Evolutionary conservation across 306 rosid species (phyloP), one percentile per base, ranked within the genome.

Genomic region (Dalbergia cultrata): DNA sequence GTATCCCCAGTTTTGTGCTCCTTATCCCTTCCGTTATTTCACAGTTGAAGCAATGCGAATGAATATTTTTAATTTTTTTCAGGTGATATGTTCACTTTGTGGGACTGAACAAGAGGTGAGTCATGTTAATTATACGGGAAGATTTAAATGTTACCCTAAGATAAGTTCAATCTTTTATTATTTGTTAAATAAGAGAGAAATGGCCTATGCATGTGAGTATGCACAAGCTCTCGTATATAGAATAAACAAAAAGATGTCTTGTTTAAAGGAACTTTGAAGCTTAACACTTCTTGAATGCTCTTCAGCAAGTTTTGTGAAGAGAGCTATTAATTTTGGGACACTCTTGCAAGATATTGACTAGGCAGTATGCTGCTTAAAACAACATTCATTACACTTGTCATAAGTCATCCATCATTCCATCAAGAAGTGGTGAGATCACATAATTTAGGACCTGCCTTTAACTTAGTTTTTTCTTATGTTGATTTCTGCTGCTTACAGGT

Each of bases 31-130:
- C 47, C 13, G 10, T 26, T 8, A 18, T 45, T 53, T 68, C 12
- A 3, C 12, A 7, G 64, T 64, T 60, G 53, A 56, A 47, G 18
- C 45, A 8, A 57, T 59, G 69, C 77, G 83, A 75, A 88, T 50
- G n/a, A 75, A 43, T 22, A 5, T 19, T 13, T 75, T 31, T 37
- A 41, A 72, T 10, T 58, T 81, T 22, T 54, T 54, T 41, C 89
- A 94, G 97, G 94, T 95, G 53, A 90, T 91, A 79, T 95, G 97
- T 74, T 89, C 95, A 31, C 91, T 91, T 13, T 92, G 97, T 80
- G 90, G 88, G 68, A 91, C 95, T 0, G 97, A 92, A 81, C 98
- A 92, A 83, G 92, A 89, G 97, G 97, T 91, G 78, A 45, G 94
- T 81, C 76, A 16, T 67, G 17, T 41, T 44, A 67, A 45, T 44